These are phyloP conservation scores for Spongiforma sp. DNA, from an alignment of 1,284 basidiomycete genomes.

Conservation along the genomic window DNA sequence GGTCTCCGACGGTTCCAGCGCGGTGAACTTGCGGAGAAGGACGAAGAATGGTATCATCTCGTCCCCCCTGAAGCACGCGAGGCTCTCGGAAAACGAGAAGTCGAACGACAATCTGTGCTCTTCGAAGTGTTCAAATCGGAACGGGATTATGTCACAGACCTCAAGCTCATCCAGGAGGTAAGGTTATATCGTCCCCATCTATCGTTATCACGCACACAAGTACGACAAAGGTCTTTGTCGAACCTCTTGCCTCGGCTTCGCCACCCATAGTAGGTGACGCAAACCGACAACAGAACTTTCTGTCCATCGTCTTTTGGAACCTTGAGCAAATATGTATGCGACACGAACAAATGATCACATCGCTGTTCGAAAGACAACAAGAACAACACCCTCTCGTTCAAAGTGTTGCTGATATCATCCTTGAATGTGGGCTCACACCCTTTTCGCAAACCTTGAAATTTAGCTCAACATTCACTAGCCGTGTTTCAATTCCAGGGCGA, in stretches of 20 bases:
- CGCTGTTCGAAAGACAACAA: constrained; percentile 72
- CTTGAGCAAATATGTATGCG: constrained; percentile 63
- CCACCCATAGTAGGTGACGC: constrained; percentile 61
- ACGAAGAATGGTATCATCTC: constrained; percentile 80
- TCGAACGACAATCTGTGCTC: constrained; percentile 79
- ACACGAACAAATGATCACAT: constrained; percentile 69
- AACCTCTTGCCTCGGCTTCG: constrained; percentile 55
- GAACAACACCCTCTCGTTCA: constrained; percentile 83
- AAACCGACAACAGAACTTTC: constrained; percentile 57
- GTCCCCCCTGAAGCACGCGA: constrained; percentile 72
- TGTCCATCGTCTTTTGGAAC: constrained; percentile 79
- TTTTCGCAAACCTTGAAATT: constrained; percentile 12
- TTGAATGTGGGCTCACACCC: constrained; percentile 57
- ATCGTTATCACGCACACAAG: constrained; percentile 8
- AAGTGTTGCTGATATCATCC: constrained; percentile 77
- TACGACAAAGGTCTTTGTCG: constrained; percentile 64
- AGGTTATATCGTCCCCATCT: constrained; percentile 12
- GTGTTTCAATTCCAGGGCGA: constrained; percentile 56
- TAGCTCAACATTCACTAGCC: constrained; percentile 35
- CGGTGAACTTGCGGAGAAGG: constrained; percentile 59
- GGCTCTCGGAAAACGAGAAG: constrained; percentile 71
- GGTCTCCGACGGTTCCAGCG: constrained; percentile 66
- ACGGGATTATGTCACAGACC: constrained; percentile 77
- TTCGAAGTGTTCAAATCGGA: constrained; percentile 87
- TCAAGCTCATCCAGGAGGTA: constrained; percentile 71